phyloP scores from a whole-genome alignment of 2,329 filamentous ascomycete genomes.

The Cercospora sp. region DNA sequence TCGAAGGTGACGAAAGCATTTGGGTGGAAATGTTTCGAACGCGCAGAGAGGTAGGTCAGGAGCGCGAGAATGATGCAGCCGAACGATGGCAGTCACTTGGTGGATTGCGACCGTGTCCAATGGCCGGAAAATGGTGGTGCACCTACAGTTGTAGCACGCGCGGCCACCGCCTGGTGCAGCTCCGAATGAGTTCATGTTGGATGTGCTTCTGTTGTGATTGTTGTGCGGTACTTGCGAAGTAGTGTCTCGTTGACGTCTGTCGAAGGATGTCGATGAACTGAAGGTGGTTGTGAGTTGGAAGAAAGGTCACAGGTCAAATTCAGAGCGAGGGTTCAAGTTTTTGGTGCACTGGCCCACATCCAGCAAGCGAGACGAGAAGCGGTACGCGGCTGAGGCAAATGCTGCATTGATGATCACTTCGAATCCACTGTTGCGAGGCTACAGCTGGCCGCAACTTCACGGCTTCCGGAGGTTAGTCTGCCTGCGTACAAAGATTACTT shows the following conservation, averaged over 20 bases:
- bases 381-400: background rate
- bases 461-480: background rate
- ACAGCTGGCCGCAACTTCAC: background rate
- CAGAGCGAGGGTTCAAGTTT: slow-evolving; percentile 5
- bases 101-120: background rate
- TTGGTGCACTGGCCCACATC: slow-evolving; percentile 7
- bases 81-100: background rate
- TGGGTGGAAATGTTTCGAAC: background rate
- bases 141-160: slow-evolving; percentile 62
- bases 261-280: background rate
- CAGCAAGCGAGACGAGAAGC: slow-evolving; percentile 7
- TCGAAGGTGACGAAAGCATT: background rate
- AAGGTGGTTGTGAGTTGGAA: slow-evolving; percentile 6
- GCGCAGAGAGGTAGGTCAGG: background rate
- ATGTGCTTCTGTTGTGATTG: slow-evolving; percentile 19
- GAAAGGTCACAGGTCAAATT: slow-evolving; percentile 7
- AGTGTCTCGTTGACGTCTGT: slow-evolving; percentile 11
- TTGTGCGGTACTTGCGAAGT: background rate
- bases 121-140: background rate
- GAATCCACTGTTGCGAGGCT: background rate
- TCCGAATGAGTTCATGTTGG: slow-evolving; percentile 51
- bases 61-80: background rate
- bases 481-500: background rate
- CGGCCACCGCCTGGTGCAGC: slow-evolving; percentile 45
- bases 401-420: background rate